Conservation (phyloP, 495 filamentous ascomycete species). For the Trichoderma erinaceum region DNA sequence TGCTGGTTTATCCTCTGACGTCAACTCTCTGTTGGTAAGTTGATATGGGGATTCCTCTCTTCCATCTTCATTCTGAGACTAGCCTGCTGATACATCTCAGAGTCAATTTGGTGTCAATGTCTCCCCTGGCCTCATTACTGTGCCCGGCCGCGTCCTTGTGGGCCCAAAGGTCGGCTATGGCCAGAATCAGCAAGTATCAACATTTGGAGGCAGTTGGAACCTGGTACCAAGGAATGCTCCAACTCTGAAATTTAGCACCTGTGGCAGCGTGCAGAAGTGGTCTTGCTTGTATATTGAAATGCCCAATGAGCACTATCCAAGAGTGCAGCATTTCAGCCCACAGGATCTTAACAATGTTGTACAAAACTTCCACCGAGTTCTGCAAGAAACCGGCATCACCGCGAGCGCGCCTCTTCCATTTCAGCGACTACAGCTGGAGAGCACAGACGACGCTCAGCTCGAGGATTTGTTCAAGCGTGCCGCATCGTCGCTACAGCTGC, state of each 20-base stretch:
- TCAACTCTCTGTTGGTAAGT: background rate
- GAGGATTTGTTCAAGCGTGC: constrained; percentile 18
- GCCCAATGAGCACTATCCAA: background rate
- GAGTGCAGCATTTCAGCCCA: background rate
- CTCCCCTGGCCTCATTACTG: constrained; percentile 44
- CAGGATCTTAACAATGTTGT: background rate
- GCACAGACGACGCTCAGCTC: background rate
- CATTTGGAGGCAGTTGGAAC: constrained; percentile 16
- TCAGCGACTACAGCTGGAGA: background rate
- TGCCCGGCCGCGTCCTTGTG: constrained; percentile 49
- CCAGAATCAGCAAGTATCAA: constrained; percentile 17
- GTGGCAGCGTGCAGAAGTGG: constrained; percentile 4
- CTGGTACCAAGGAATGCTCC: constrained; percentile 15
- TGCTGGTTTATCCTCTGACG: constrained; percentile 11
- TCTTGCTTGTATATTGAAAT: constrained; percentile 6
- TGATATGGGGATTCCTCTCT: background rate
- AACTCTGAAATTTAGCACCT: background rate
- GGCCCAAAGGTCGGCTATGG: constrained; percentile 46
- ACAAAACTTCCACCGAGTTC: background rate
- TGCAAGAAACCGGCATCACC: background rate
- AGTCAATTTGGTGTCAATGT: constrained; percentile 44
- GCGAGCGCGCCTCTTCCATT: background rate
- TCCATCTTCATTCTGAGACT: background rate
- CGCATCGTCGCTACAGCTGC: constrained; percentile 31
- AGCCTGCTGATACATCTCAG: constrained; percentile 7